phyloP scores from a whole-genome alignment of 1,284 basidiomycete genomes.

The Apiotrichum laibachii region DNA sequence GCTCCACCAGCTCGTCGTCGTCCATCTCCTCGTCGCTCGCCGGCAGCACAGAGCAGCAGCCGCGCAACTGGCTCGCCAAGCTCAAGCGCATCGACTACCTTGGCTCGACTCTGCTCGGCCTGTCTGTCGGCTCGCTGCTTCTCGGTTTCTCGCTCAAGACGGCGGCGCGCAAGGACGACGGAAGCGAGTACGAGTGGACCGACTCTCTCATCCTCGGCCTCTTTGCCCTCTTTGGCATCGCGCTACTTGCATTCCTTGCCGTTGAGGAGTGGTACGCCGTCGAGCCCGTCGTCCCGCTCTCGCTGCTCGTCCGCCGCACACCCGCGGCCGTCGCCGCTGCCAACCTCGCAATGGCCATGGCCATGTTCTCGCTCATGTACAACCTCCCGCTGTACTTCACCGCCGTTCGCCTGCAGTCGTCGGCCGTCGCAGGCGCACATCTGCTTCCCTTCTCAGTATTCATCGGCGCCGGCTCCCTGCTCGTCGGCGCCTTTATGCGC shows the following conservation, averaged over 20 bases:
- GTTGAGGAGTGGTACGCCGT: constrained; percentile 69
- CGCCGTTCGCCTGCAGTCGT: constrained; percentile 72
- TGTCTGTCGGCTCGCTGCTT: constrained; percentile 67
- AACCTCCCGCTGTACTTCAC: constrained; percentile 87
- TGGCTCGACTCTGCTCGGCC: constrained; percentile 73
- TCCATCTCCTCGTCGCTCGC: background rate
- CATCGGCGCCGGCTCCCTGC: constrained; percentile 72
- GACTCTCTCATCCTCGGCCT: constrained; percentile 68
- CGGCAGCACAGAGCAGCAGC: background rate
- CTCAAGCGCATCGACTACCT: constrained; percentile 74
- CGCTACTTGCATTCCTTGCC: constrained; percentile 61
- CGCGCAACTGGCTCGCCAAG: constrained; percentile 57
- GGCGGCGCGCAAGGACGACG: constrained; percentile 37
- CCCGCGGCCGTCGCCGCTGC: constrained; percentile 73
- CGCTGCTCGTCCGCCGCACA: constrained; percentile 62
- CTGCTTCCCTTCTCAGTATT: constrained; percentile 64
- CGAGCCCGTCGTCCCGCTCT: constrained; percentile 79
- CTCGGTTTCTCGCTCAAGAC: constrained; percentile 76
- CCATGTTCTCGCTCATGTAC: constrained; percentile 80
- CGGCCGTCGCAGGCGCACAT: constrained; percentile 74
- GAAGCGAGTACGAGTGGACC: constrained; percentile 57
- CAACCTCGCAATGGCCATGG: constrained; percentile 63
- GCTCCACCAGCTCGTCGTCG: background rate
- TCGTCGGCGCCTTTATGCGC: constrained; percentile 83
- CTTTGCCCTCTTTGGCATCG: constrained; percentile 59